These are phyloP conservation scores for Scutellaria minor DNA, from an alignment of 257 asterid genomes.

Conservation along the genomic window DNA sequence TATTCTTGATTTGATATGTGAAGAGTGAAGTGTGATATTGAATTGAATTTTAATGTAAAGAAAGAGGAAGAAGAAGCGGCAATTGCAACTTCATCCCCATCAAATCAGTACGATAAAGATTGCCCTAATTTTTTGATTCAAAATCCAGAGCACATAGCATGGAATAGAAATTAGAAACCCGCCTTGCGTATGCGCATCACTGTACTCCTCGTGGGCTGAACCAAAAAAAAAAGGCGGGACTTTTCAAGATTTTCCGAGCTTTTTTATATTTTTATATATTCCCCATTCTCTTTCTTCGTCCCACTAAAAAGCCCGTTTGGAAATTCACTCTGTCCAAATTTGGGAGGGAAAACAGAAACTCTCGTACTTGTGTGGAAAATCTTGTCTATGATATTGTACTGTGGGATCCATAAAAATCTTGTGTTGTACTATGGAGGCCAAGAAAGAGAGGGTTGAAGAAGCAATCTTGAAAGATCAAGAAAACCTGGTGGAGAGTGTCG, in stretches of 20 bases:
- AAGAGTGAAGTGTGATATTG: background rate
- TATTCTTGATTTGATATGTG: background rate
- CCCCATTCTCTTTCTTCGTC: background rate
- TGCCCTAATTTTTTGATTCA: background rate
- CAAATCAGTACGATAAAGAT: background rate
- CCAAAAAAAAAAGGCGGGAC: background rate
- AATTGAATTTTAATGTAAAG: background rate
- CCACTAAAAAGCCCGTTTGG: background rate
- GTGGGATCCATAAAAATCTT: no score
- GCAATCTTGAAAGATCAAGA: constrained; percentile 14
- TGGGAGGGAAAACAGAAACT: background rate
- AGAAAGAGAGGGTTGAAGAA: background rate
- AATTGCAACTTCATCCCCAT: background rate
- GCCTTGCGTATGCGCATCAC: background rate
- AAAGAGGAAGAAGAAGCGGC: background rate
- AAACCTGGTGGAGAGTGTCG: background rate
- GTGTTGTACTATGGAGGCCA: background rate
- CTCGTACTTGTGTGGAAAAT: background rate
- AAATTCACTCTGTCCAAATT: background rate
- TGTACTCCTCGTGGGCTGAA: background rate
- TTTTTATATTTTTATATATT: no score
- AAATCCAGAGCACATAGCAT: background rate
- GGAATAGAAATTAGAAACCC: background rate
- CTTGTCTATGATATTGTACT: background rate
- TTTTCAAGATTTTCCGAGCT: background rate